Evolutionary conservation across 2,329 filamentous ascomycete species (phyloP), one percentile per base, ranked within the genome.

Genomic region (Colletotrichum navitas): DNA sequence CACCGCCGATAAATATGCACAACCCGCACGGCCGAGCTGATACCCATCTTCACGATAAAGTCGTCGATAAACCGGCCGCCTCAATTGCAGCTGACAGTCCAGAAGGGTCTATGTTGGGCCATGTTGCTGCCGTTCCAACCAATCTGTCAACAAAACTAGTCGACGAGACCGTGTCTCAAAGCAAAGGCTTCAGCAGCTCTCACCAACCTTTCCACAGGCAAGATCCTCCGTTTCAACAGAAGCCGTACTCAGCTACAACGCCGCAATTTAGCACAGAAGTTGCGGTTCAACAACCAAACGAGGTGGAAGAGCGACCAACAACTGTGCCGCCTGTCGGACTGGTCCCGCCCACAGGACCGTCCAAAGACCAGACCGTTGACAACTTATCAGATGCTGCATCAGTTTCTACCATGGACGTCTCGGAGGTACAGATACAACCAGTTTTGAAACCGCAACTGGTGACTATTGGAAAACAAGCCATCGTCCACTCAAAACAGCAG

Each of bases 341-440:
- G 5, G 24, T 10, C 4, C 36, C 34, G 8, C 49, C 24, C 10
- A 3, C 14, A 36, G 64, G 45, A 4, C 41, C 26, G n/a, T 16
- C 52, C 1, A 58, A 18, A 21, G 66, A 65, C 5, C 66, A 58
- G 16, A 24, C 47, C 10, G 18, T 10, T 14, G 70, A 72, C 18
- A 66, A 58, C 49, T 24, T 62, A 21, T 72, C 70, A 8, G 70
- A 77, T 63, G 66, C 64, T 32, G 75, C 73, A 18, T 77, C 76
- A 1, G 60, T 76, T 4, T 77, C 75, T 1, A 76, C 74, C 0
- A 72, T 76, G 60, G 75, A 77, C 34, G 72, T 77, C 11, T 69
- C 71, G 1, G 76, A 77, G 43, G 75, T 73, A 1, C 72, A 75
- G 21, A 72, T 65, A 2, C 75, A 76, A 29, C 76, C 74, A 2